Evolutionary conservation across 345 rosid species (phyloP).

Genomic region (Hibiscus mutabilis): DNA sequence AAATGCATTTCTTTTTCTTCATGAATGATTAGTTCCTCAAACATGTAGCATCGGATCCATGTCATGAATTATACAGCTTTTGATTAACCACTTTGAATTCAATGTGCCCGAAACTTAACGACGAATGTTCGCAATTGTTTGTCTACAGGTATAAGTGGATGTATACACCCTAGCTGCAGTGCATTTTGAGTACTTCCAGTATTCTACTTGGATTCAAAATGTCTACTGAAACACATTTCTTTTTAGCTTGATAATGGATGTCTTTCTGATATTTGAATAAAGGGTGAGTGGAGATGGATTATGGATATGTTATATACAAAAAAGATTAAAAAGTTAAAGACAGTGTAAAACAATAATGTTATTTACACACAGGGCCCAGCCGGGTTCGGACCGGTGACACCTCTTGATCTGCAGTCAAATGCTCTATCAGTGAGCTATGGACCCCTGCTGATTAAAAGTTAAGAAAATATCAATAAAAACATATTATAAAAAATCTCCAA

Average conservation of each 20-base stretch:
- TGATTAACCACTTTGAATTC: not conserved
- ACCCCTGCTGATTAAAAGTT: conserved; percentile 15
- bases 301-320: too few species aligned
- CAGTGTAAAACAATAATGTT: too few species aligned
- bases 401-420: conserved; percentile 84
- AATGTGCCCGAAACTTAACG: not conserved
- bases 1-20: not conserved
- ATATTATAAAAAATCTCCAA: too few species aligned
- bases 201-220: not conserved
- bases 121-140: too few species aligned
- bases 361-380: too few species aligned
- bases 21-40: not conserved
- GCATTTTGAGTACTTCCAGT: not conserved
- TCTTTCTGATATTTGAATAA: not conserved
- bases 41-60: not conserved
- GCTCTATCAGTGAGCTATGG: conserved; percentile 86
- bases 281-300: too few species aligned
- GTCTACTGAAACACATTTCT: not conserved
- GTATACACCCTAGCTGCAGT: not conserved
- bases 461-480: too few species aligned
- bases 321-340: not conserved
- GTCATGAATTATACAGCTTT: too few species aligned
- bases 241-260: not conserved
- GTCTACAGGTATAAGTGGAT: not conserved
- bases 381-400: conserved; percentile 57